Evolutionary conservation across 768 basidiomycete genomes (phyloP), one percentile per base, ranked within the genome.

Genomic region (button mushroom (Agaricus bisporus)): DNA sequence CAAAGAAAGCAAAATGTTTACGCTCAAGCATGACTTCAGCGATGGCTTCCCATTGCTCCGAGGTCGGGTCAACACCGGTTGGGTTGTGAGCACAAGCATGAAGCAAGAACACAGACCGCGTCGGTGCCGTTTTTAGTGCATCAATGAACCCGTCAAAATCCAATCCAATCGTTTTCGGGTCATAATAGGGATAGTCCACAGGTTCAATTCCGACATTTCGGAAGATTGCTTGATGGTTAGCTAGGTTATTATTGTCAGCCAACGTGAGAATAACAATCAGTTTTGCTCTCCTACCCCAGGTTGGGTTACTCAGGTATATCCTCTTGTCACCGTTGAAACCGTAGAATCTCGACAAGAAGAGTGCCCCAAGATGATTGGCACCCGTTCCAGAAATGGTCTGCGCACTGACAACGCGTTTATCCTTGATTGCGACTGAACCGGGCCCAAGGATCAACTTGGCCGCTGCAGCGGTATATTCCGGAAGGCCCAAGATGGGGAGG

Each of bases 1-100:
- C 95, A 66, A 98, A 92, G 72, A 95, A 95, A 29, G 86, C 86
- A 63, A 83, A 95, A 67, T 95, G 94, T 12, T 79, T 75, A 70
- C 85, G 87, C 44, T 73, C 69, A 28, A 86, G 65, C 66, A 97
- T 80, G 50, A 85, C 70, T 36, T 86, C 77, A 37, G 88, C 88
- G 61, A 98, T 79, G 54, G 73, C 67, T 56, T 78, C 72, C 95
- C 95, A 98, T 67, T 98, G 88, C 60, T 88, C 91, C 43, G 66
- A 67, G 32, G 91, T 93, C 6, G 94, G 95, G 68, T 98, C 95
- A 26, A 95, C 91, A 2, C 95, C 95, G 2, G 95, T 98, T 7
- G 94, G 95, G 66, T 98, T 98, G 70, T 98, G 95, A 38, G 94
- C 95, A 66, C 94, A 97, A 8, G 87, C 91, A 64, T 98, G 95